A percentile compares a stretch with the other conserved stretches of the same genome.
phyloP scores from a whole-genome alignment of 768 basidiomycete genomes.

The Podaxis sp. region DNA sequence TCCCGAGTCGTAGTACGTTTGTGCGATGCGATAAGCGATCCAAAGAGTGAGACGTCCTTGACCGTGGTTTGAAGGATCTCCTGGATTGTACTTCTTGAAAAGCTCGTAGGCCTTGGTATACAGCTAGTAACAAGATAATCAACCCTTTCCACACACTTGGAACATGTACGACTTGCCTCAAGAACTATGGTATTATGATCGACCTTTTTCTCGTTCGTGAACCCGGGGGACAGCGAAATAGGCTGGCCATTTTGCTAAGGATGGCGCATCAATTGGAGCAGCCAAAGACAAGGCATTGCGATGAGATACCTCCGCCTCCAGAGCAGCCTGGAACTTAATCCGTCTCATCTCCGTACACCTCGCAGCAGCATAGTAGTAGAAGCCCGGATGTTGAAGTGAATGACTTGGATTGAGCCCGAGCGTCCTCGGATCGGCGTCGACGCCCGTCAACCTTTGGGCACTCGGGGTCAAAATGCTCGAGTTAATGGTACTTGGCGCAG shows the following conservation, averaged over 20 bases:
- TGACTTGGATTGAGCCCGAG: slow-evolving; percentile 79
- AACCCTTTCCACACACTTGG: neutral
- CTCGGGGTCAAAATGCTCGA: slow-evolving; percentile 21
- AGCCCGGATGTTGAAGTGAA: slow-evolving; percentile 87
- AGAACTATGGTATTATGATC: slow-evolving; percentile 82
- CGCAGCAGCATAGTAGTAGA: slow-evolving; percentile 90
- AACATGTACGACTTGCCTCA: slow-evolving; percentile 54
- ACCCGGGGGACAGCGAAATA: slow-evolving; percentile 59
- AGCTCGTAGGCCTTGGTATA: slow-evolving; percentile 94
- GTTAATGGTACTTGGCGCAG: slow-evolving; percentile 23
- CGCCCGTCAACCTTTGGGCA: slow-evolving; percentile 36
- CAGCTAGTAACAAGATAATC: slow-evolving; percentile 46
- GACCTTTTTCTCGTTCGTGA: slow-evolving; percentile 88
- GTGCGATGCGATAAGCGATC: slow-evolving; percentile 89
- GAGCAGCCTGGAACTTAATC: slow-evolving; percentile 59
- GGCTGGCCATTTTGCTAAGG: slow-evolving; percentile 19
- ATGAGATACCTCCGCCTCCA: slow-evolving; percentile 53
- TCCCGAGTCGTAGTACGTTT: slow-evolving; percentile 75
- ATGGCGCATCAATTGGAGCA: slow-evolving; percentile 15
- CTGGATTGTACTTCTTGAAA: slow-evolving; percentile 74
- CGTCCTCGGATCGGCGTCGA: slow-evolving; percentile 54
- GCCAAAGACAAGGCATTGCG: slow-evolving; percentile 2
- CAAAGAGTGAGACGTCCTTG: slow-evolving; percentile 84
- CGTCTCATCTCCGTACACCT: slow-evolving; percentile 78
- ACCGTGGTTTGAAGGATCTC: slow-evolving; percentile 36